These are phyloP conservation scores for Rasamsonia emersonii DNA, from an alignment of 2,329 filamentous ascomycete genomes.

Conservation along the genomic window DNA sequence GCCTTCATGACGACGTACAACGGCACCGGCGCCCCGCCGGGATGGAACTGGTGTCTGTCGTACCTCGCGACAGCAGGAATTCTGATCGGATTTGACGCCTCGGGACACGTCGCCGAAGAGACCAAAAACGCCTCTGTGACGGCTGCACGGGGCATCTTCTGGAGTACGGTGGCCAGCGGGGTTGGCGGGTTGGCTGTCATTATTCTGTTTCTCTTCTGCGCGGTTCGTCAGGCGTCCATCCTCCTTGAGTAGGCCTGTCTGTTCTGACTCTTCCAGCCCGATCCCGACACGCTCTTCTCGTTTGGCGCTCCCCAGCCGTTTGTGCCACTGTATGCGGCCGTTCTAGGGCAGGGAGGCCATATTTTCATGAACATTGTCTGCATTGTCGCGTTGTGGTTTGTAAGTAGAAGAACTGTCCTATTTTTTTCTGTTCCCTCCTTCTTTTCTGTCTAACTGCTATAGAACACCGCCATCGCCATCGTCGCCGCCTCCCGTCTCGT, in stretches of 20 bases:
- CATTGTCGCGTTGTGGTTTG: conserved; percentile 43
- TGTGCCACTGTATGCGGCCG: conserved; percentile 49
- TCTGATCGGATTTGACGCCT: conserved; percentile 54
- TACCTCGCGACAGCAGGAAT: conserved; percentile 54
- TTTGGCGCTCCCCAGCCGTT: conserved; percentile 51
- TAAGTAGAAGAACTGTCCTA: too few relatives aligned
- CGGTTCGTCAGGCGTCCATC: conserved; percentile 36
- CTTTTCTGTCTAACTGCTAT: neutral
- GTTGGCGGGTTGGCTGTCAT: conserved; percentile 48
- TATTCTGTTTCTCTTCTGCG: conserved; percentile 52
- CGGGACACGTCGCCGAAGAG: conserved; percentile 53
- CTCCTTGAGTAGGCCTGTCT: neutral
- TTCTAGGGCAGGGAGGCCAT: conserved; percentile 48
- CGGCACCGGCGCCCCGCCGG: conserved; percentile 45
- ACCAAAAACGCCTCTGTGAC: conserved; percentile 50
- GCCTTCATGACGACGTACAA: conserved; percentile 56
- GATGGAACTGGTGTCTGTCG: conserved; percentile 56
- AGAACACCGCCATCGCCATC: conserved; percentile 53
- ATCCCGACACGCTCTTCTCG: conserved; percentile 44
- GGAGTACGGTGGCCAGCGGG: conserved; percentile 50
- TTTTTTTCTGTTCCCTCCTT: neutral
- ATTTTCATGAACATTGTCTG: conserved; percentile 56
- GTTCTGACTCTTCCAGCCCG: conserved; percentile 31
- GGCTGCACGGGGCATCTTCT: conserved; percentile 53
- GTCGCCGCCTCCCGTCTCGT: conserved; percentile 53